A percentile compares a stretch with the other conserved stretches of the same genome.
phyloP scores from a whole-genome alignment of 305 asterid species.

The Coffea humblotiana region DNA sequence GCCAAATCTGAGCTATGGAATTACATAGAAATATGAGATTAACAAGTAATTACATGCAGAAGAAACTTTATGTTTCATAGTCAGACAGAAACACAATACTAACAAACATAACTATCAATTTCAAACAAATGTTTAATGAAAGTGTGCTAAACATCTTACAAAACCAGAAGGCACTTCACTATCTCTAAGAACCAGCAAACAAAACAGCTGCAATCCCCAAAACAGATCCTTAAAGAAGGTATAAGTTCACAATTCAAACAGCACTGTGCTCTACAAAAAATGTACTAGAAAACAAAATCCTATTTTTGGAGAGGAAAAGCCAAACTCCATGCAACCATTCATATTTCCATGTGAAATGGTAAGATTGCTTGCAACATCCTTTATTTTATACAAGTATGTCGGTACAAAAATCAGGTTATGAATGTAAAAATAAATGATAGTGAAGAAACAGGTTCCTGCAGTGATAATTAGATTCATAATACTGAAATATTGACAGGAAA shows the following conservation, averaged over 20 bases:
- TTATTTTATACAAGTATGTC: background rate
- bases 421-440: background rate
- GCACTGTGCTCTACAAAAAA: background rate
- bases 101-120: constrained; percentile 4
- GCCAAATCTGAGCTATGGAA: constrained; percentile 98
- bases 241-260: background rate
- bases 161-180: background rate
- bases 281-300: background rate
- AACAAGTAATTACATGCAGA: background rate
- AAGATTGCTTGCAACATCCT: background rate
- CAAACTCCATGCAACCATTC: background rate
- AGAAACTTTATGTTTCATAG: background rate
- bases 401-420: background rate
- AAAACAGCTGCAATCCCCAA: background rate
- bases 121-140: background rate
- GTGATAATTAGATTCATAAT: background rate
- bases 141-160: background rate
- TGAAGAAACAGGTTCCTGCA: background rate
- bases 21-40: constrained; percentile 19
- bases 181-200: background rate
- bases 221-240: background rate
- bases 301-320: background rate
- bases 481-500: background rate
- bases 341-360: background rate
- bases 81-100: background rate